Evolutionary conservation across 441 rosid species (phyloP).

Genomic region (Populus hybrid): DNA sequence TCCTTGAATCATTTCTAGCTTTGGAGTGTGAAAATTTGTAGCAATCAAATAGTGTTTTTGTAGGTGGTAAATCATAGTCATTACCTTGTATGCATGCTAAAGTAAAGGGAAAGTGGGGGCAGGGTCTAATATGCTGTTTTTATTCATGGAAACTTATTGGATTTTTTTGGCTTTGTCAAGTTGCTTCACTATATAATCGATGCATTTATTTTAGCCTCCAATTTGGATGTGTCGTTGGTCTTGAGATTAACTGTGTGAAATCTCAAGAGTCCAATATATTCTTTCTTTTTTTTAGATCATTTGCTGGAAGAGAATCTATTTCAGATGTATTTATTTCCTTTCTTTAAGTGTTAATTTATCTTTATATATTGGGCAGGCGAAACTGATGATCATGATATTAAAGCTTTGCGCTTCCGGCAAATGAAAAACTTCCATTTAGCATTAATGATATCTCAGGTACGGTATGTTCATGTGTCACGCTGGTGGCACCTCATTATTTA

Average conservation of each 20-base stretch:
- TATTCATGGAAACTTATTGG: neutral
- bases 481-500: neutral
- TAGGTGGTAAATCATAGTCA: neutral
- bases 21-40: neutral
- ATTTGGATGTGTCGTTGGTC: neutral
- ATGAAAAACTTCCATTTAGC: constrained; percentile 95
- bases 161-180: neutral
- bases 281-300: neutral
- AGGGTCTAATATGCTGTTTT: neutral
- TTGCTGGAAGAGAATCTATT: neutral
- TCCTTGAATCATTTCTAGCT: neutral
- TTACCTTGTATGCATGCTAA: neutral
- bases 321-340: neutral
- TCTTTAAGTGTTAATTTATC: neutral
- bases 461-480: neutral
- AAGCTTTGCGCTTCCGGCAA: constrained; percentile 73
- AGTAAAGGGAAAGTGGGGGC: neutral
- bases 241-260: neutral
- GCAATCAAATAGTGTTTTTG: constrained; percentile 11
- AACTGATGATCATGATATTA: constrained; percentile 31
- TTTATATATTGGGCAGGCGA: constrained; percentile 20
- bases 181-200: neutral
- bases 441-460: constrained; percentile 87
- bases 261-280: neutral
- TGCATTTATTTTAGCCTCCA: neutral